Percentiles rank a stretch among this genome's conserved stretches.
These are phyloP conservation scores for Alternaria novae-zelandiae DNA, from an alignment of 2,329 filamentous ascomycete genomes.

Conservation along the genomic window DNA sequence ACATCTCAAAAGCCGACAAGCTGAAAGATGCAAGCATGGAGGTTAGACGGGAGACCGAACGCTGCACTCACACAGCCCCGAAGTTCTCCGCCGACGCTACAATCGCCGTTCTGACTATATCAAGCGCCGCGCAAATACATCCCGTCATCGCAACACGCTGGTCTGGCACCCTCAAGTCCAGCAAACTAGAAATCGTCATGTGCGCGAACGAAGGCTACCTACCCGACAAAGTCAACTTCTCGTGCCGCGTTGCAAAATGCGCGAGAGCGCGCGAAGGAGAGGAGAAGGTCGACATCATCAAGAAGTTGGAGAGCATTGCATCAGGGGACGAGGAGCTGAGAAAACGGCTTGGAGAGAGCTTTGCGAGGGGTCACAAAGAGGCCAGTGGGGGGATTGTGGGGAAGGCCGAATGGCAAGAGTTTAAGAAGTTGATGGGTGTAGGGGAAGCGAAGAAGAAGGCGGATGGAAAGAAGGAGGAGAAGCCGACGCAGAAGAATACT, in stretches of 20 bases:
- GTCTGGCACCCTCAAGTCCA: slow-evolving; percentile 66
- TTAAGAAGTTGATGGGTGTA: slow-evolving; percentile 65
- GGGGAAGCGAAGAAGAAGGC: slow-evolving; percentile 58
- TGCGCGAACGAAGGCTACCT: slow-evolving; percentile 72
- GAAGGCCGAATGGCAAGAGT: slow-evolving; percentile 67
- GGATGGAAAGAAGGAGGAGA: slow-evolving; percentile 38
- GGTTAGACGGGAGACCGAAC: slow-evolving; percentile 66
- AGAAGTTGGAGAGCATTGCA: slow-evolving; percentile 61
- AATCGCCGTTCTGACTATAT: slow-evolving; percentile 69
- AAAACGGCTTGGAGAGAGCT: slow-evolving; percentile 65
- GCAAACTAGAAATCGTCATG: slow-evolving; percentile 67
- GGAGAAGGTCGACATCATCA: slow-evolving; percentile 68
- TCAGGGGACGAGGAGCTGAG: slow-evolving; percentile 43
- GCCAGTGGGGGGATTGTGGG: slow-evolving; percentile 70
- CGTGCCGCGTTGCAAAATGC: slow-evolving; percentile 66
- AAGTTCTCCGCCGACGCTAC: slow-evolving; percentile 68
- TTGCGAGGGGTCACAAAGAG: slow-evolving; percentile 71
- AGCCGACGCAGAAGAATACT: slow-evolving; percentile 40
- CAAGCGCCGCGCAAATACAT: slow-evolving; percentile 67
- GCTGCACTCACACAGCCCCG: slow-evolving; percentile 66
- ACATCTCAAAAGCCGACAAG: slow-evolving; percentile 57
- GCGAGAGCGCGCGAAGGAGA: slow-evolving; percentile 57
- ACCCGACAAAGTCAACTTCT: slow-evolving; percentile 69
- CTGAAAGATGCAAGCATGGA: slow-evolving; percentile 64
- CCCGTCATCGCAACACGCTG: slow-evolving; percentile 71